phyloP scores from a whole-genome alignment of 116 monocot species.

The Iris pallida region DNA sequence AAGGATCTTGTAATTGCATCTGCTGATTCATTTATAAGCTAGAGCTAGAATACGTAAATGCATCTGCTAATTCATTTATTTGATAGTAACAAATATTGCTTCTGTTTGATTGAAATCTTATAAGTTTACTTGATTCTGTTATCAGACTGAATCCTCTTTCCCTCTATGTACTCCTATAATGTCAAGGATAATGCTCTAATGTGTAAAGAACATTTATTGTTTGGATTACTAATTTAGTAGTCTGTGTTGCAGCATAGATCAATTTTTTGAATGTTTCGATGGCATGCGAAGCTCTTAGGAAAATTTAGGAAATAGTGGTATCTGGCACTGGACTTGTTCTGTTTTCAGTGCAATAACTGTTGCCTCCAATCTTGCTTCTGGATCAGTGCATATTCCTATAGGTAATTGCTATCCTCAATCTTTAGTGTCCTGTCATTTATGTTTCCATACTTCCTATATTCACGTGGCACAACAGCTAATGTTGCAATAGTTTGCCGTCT shows the following conservation, averaged over 20 bases:
- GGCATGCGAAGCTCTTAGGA: constrained; percentile 69
- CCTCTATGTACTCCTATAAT: background rate
- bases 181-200: background rate
- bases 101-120: no score
- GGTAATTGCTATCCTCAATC: constrained; percentile 28
- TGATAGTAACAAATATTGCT: no score
- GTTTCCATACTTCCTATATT: no score
- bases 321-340: constrained; percentile 98
- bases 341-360: constrained; percentile 95
- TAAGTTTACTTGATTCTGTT: background rate
- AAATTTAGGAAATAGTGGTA: constrained; percentile 51
- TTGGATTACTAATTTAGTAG: constrained; percentile 9
- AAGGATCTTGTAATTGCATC: no score
- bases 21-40: no score
- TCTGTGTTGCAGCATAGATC: constrained; percentile 78
- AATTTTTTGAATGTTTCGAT: constrained; percentile 98
- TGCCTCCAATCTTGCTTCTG: constrained; percentile 92
- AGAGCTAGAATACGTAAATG: no score
- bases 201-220: background rate
- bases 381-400: constrained; percentile 47
- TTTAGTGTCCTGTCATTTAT: no score
- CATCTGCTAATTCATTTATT: no score
- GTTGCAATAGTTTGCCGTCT: no score
- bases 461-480: no score
- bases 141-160: background rate